phyloP scores from a whole-genome alignment of 345 rosid species.

The thale cress (Arabidopsis thaliana) region DNA sequence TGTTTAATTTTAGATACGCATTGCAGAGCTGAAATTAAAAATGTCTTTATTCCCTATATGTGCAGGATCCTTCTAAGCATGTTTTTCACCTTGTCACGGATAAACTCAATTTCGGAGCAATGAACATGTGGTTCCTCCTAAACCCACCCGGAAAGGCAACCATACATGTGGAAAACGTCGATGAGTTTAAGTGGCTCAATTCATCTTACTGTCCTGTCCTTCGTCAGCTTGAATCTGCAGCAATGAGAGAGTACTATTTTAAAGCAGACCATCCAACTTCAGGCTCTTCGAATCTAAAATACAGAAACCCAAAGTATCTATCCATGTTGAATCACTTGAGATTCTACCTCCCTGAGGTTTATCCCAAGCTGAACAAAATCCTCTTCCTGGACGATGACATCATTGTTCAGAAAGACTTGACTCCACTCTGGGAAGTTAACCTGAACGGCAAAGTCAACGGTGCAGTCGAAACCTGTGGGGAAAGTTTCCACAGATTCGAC shows the following conservation, averaged over 20 bases:
- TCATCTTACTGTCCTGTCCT: slow-evolving; percentile 97
- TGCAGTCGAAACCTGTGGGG: slow-evolving; percentile 98
- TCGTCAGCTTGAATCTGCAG: slow-evolving; percentile 88
- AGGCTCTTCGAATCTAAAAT: slow-evolving; percentile 91
- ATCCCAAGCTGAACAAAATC: slow-evolving; percentile 90
- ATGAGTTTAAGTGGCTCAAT: slow-evolving; percentile 98
- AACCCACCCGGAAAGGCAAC: slow-evolving; percentile 96
- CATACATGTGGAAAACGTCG: slow-evolving; percentile 96
- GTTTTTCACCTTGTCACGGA: slow-evolving; percentile 97
- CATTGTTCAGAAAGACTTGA: slow-evolving; percentile 97
- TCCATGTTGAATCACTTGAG: slow-evolving; percentile 96
- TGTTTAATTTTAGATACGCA: neutral
- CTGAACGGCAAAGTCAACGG: slow-evolving; percentile 94
- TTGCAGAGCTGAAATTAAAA: slow-evolving; percentile 4
- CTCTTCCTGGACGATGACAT: slow-evolving; percentile 96
- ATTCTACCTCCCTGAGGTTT: slow-evolving; percentile 94
- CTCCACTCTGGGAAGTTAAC: slow-evolving; percentile 82
- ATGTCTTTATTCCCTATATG: neutral
- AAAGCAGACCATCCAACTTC: slow-evolving; percentile 94
- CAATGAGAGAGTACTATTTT: slow-evolving; percentile 98
- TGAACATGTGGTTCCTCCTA: slow-evolving; percentile 98
- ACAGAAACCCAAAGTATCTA: slow-evolving; percentile 95
- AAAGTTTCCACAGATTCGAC: slow-evolving; percentile 97
- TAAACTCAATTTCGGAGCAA: slow-evolving; percentile 94
- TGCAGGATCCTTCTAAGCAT: slow-evolving; percentile 95